phyloP scores from a whole-genome alignment of 345 rosid genomes.

The Heritiera fomes region DNA sequence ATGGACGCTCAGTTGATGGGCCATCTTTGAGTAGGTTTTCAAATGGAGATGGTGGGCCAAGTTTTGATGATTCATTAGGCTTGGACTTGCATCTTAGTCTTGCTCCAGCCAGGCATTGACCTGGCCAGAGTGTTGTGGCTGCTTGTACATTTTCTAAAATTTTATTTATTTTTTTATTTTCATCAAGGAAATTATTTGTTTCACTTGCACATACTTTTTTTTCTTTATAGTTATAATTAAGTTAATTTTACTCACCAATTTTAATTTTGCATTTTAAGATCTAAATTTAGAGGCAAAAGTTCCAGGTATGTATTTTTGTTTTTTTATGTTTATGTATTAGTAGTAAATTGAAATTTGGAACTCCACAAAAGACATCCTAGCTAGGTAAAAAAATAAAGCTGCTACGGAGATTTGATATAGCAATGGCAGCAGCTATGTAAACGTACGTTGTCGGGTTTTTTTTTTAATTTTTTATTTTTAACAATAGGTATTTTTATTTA shows the following conservation, averaged over 20 bases:
- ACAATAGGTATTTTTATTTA: too few species aligned
- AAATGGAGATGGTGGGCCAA: slow-evolving; percentile 63
- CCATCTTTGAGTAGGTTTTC: slow-evolving; percentile 71
- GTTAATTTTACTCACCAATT: slow-evolving; percentile 6
- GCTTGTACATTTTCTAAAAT: slow-evolving; percentile 46
- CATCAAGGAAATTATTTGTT: slow-evolving; percentile 11
- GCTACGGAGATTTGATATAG: slow-evolving; percentile 4
- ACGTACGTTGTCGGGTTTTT: too few species aligned
- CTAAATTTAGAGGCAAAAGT: neutral
- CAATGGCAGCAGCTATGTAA: neutral
- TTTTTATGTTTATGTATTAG: neutral
- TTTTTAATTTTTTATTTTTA: too few species aligned
- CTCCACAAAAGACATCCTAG: neutral
- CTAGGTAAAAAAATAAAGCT: neutral
- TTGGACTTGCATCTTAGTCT: slow-evolving; percentile 93
- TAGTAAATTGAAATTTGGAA: neutral
- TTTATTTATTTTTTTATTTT: slow-evolving; percentile 43
- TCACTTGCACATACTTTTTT: slow-evolving; percentile 7
- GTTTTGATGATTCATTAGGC: slow-evolving; percentile 71
- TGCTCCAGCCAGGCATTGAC: slow-evolving; percentile 79
- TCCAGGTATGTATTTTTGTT: neutral
- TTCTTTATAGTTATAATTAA: neutral
- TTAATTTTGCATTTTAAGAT: neutral
- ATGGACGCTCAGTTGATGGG: slow-evolving; percentile 42
- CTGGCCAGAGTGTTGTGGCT: neutral